Evolutionary conservation across 164 flowering plant genomes (phyloP).

Genomic region (Stephania cephalantha): DNA sequence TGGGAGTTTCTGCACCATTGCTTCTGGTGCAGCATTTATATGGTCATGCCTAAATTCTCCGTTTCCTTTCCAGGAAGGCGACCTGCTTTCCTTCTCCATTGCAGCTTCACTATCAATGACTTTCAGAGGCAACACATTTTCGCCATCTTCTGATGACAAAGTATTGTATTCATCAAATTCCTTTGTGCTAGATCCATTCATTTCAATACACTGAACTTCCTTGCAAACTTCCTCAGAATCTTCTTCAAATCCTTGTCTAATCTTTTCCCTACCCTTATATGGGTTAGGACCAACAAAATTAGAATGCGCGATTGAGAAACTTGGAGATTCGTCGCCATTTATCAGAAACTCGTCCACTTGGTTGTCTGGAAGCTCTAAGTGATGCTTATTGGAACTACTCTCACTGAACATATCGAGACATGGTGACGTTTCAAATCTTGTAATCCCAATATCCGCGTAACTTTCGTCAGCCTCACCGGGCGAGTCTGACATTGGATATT

Average conservation of each 20-base stretch:
- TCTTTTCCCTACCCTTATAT: constrained; percentile 37
- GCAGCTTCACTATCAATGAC: constrained; percentile 16
- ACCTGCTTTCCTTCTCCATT: constrained; percentile 17
- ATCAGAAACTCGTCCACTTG: constrained; percentile 39
- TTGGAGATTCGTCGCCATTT: constrained; percentile 27
- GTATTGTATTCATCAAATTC: constrained; percentile 12
- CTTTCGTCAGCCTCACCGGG: constrained; percentile 26
- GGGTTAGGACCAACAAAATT: constrained; percentile 35
- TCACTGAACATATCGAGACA: constrained; percentile 16
- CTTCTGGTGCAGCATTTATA: constrained; percentile 19
- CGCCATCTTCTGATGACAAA: constrained; percentile 19
- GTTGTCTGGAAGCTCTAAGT: constrained; percentile 26
- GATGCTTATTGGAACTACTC: constrained; percentile 13
- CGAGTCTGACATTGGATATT: constrained; percentile 29
- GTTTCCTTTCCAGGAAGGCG: constrained; percentile 16
- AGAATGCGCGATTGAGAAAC: constrained; percentile 22
- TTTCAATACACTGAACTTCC: constrained; percentile 63
- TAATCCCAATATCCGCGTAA: constrained; percentile 22
- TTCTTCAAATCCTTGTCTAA: constrained; percentile 16
- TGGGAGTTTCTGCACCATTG: constrained; percentile 31
- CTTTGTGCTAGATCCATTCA: constrained; percentile 25
- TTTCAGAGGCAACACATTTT: constrained; percentile 17
- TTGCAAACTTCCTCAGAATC: constrained; percentile 50
- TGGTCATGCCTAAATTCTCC: constrained; percentile 10
- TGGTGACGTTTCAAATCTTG: constrained; percentile 17